Evolutionary conservation across 2,329 filamentous ascomycete genomes (phyloP).

Genomic region (Raffaelea albimanens): DNA sequence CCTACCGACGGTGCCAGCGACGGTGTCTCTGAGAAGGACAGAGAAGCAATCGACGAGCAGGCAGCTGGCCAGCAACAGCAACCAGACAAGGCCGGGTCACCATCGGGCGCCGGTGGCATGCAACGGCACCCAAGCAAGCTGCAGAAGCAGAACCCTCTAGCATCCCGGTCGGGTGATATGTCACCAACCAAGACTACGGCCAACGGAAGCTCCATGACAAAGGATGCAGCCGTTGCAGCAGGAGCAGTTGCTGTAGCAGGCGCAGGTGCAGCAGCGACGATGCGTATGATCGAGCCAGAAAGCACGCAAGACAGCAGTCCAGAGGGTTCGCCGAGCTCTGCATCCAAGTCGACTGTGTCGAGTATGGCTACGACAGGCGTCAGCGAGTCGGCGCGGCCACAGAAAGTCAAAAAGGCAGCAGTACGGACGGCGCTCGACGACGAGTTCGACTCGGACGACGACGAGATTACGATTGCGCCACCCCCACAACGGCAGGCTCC

Average conservation of each 20-base stretch:
- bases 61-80: constrained; percentile 34
- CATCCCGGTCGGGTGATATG: constrained; percentile 22
- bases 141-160: constrained; percentile 18
- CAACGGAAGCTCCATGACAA: too few species aligned
- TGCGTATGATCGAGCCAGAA: constrained; percentile 49
- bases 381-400: constrained; percentile 38
- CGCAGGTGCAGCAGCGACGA: constrained; percentile 24
- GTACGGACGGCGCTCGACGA: constrained; percentile 61
- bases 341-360: constrained; percentile 30
- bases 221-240: constrained; percentile 1
- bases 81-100: constrained; percentile 19
- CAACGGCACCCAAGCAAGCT: constrained; percentile 58
- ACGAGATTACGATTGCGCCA: constrained; percentile 12
- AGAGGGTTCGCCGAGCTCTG: constrained; percentile 15
- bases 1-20: constrained; percentile 43
- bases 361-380: constrained; percentile 27
- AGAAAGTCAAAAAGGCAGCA: constrained; percentile 49
- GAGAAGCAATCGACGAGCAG: constrained; percentile 17
- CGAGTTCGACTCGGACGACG: constrained; percentile 56
- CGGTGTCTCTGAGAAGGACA: neutral
- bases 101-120: constrained; percentile 39
- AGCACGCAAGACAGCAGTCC: constrained; percentile 26
- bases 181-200: constrained; percentile 32
- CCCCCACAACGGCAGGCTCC: constrained; percentile 20
- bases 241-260: neutral